Evolutionary conservation across 805 yeast species (phyloP), one percentile per base, ranked within the genome.

Genomic region (Grigorovia jiainica): DNA sequence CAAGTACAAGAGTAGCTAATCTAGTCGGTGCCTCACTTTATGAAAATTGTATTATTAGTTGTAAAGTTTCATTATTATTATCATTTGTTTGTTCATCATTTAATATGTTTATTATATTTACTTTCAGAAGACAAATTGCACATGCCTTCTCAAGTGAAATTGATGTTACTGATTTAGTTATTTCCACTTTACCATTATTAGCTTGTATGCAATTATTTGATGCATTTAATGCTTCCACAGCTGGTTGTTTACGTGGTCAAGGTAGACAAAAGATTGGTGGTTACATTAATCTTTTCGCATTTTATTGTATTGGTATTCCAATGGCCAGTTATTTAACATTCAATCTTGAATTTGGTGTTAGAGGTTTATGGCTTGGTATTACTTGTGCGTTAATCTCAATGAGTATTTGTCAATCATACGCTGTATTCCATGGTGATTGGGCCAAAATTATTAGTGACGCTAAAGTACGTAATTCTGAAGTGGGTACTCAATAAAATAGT

Each of bases 241-340:
- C 86, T 13, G 90, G 90, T 13, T 71, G 85, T 45, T 65, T 83
- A 41, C 71, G 92, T 56, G 90, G 90, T 5, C 89, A 82, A 63
- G 90, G 90, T 13, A 75, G 61, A 47, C 65, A 59, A 47, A 59
- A 57, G 41, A 55, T 61, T 25, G 66, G 70, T 35, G 70, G 70
- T 6, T 52, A 56, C 51, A 65, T 64, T 44, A 61, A 52, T 25
- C 47, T 52, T 33, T 50, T 60, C 36, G 61, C 63, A 25, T 61
- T 61, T 18, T 56, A 80, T 49, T 63, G 75, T 35, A 58, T 80
- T 25, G 86, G 85, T 10, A 62, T 80, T 15, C 87, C 87, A 4
- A 59, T 77, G 52, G 71, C 83, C 6, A 65, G 76, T 35, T 57
- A 68, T 33, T 61, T 78, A 39, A 68, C 81, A 1, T 80, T 80